Conservation (phyloP, 441 rosid species). For the Eutrema salsugineum region DNA sequence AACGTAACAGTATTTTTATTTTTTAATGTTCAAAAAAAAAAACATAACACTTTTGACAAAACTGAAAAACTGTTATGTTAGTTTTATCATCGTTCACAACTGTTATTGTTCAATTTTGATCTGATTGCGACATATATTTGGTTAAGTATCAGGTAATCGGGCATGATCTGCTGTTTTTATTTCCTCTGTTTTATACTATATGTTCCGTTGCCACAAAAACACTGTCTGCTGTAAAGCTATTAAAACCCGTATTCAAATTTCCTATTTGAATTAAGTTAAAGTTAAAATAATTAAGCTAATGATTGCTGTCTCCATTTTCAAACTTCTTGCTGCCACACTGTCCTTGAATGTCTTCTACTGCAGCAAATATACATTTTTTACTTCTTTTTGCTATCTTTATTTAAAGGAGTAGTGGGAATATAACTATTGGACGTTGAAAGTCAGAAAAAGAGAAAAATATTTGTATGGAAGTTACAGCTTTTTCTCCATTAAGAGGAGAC, state of each 20-base stretch:
- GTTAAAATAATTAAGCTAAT: slow-evolving; percentile 28
- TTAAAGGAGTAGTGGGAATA: slow-evolving; percentile 7
- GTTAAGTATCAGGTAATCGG: no score
- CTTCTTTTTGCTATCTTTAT: slow-evolving; percentile 8
- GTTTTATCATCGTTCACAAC: no score
- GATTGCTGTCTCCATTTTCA: slow-evolving; percentile 38
- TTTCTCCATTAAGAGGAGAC: slow-evolving; percentile 21
- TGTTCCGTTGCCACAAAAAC: neutral
- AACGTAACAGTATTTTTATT: no score
- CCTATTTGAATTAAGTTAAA: slow-evolving; percentile 4
- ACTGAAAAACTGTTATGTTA: no score
- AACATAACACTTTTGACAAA: no score
- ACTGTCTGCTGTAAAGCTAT: neutral
- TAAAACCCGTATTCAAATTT: neutral
- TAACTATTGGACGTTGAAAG: slow-evolving; percentile 27
- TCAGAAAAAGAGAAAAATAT: neutral
- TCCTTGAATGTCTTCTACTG: slow-evolving; percentile 22
- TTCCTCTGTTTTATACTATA: neutral
- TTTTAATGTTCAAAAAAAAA: no score
- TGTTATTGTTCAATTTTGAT: no score
- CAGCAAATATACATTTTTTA: neutral
- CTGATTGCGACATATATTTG: neutral
- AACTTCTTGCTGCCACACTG: slow-evolving; percentile 33
- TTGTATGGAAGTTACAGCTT: slow-evolving; percentile 4
- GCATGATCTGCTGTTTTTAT: neutral